Evolutionary conservation across 1,139 yeast genomes (phyloP), one percentile per base, ranked within the genome.

Genomic region (Debaryomyces singareniensis): DNA sequence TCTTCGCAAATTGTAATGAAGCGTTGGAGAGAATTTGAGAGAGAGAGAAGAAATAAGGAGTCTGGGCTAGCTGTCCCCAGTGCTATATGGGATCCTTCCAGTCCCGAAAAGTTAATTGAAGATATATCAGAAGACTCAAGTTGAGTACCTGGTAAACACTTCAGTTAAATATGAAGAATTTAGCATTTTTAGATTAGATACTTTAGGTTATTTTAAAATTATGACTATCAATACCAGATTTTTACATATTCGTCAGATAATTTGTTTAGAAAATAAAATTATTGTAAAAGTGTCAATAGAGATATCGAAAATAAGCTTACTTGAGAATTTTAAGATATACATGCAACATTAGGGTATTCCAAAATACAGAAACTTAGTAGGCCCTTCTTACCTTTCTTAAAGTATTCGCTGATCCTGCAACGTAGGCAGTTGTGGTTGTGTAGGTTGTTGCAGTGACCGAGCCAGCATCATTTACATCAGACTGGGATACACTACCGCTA

Each of bases 1-100:
- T 83, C 94, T 13, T 75, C 93, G 3, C 77, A 75, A 49, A 89
- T 91, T 50, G 72, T 73, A 34, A 87, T 89, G 93, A 84, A 81
- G 66, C 71, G 93, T 40, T 91, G 97, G 97, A 75, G 86, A 53
- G 97, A 89, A 42, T 87, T 78, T 61, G 96, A 89, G 56, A 68
- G 85, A 43, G 91, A 82, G 29, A 53, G 78, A 28, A 55, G 63
- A 36, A 47, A 41, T 32, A 46, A 47, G 22, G 63, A 56, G 38
- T 37, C 43, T 13, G 47, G 45, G 3, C 46, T 65, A 31, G 39
- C 65, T 11, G 55, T 61, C 12, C 74, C 74, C 5, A 49, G 58
- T 12, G 71, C 71, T n/a, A 59, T 70, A 7, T 68, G 75, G 75
- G 64, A 66, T 43, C 74, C 75, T 11, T 45, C 71, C 3, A 55